These are phyloP conservation scores for Helianthus annuus DNA, from an alignment of 129 eudicot genomes.

Conservation along the genomic window DNA sequence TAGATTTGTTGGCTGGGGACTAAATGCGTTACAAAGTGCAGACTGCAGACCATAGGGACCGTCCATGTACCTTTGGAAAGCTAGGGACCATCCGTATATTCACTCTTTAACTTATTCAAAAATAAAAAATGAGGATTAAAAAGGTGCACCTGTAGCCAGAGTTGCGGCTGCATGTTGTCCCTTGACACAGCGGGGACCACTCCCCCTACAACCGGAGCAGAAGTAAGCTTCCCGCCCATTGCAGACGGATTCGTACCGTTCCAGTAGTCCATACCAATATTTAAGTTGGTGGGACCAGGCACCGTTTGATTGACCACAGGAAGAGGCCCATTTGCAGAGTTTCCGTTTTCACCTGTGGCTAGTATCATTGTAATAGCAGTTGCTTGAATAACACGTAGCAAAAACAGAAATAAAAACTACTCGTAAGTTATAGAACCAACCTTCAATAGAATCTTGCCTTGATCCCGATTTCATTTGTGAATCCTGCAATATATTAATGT, in stretches of 20 bases:
- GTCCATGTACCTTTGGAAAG: no score
- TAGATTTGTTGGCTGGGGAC: no score
- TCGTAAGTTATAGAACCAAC: constrained; percentile 32
- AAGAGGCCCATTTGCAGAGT: constrained; percentile 65
- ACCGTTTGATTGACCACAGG: constrained; percentile 57
- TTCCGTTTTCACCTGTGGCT: constrained; percentile 76
- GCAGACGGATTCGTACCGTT: constrained; percentile 65
- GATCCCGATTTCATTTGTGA: constrained; percentile 76
- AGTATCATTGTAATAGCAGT: constrained; percentile 22
- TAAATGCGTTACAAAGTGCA: no score
- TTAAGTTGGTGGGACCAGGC: constrained; percentile 88
- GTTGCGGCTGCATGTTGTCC: constrained; percentile 71
- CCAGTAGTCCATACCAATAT: constrained; percentile 97
- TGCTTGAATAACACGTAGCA: constrained; percentile 17
- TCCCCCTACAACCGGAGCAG: constrained; percentile 68
- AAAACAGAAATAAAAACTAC: neutral
- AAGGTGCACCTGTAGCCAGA: constrained; percentile 70
- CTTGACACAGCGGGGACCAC: constrained; percentile 62
- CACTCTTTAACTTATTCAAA: neutral
- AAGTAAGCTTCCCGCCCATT: constrained; percentile 57
- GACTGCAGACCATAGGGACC: no score
- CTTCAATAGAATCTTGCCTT: constrained; percentile 76
- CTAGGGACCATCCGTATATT: no score
- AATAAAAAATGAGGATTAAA: neutral
- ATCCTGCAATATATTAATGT: constrained; percentile 47